These are phyloP conservation scores for Laguncularia racemosa DNA, from an alignment of 345 rosid genomes.

Conservation along the genomic window DNA sequence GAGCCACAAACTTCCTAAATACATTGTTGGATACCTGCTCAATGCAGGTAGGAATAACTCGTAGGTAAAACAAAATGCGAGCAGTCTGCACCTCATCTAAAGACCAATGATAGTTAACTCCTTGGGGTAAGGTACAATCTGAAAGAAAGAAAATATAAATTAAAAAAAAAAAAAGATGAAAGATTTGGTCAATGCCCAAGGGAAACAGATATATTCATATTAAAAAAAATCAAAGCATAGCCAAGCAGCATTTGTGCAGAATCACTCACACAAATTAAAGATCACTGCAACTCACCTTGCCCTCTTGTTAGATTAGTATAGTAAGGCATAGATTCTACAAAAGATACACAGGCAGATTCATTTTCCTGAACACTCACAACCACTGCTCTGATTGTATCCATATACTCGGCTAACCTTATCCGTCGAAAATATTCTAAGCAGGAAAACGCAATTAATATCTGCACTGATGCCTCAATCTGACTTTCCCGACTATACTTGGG, in stretches of 20 bases:
- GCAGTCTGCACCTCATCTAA: slow-evolving; percentile 93
- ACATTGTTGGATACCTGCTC: slow-evolving; percentile 51
- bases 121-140: slow-evolving; percentile 31
- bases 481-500: slow-evolving; percentile 39
- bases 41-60: slow-evolving; percentile 81
- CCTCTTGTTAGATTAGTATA: slow-evolving; percentile 60
- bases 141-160: slow-evolving; percentile 10
- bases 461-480: slow-evolving; percentile 62
- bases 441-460: slow-evolving; percentile 63
- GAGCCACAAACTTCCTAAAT: slow-evolving; percentile 62
- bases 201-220: too few relatives aligned
- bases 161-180: not conserved
- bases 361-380: slow-evolving; percentile 71
- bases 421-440: slow-evolving; percentile 83
- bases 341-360: slow-evolving; percentile 55
- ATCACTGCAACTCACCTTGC: slow-evolving; percentile 33
- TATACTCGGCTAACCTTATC: slow-evolving; percentile 78
- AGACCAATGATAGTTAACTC: slow-evolving; percentile 59
- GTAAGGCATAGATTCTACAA: slow-evolving; percentile 71
- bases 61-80: slow-evolving; percentile 75
- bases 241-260: too few relatives aligned
- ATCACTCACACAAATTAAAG: not conserved
- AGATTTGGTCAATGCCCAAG: too few relatives aligned
- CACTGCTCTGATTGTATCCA: slow-evolving; percentile 73
- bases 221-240: not conserved